These are phyloP conservation scores for Echeveria elegans DNA, from an alignment of 164 flowering plant genomes.

Conservation along the genomic window DNA sequence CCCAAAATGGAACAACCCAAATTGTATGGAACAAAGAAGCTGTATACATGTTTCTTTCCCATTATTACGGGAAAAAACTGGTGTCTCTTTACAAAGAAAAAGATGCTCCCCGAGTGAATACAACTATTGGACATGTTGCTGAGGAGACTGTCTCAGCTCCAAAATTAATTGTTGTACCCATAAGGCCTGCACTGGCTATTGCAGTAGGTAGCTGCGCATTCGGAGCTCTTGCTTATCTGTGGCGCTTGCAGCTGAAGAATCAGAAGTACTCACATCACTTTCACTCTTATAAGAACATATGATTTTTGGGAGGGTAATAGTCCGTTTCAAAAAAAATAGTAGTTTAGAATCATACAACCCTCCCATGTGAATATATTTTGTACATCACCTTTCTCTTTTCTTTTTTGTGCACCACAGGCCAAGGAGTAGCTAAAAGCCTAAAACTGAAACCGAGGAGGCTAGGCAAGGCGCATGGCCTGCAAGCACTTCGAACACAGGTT, in stretches of 20 bases:
- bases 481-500: not conserved
- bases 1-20: not conserved
- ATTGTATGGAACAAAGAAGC: constrained; percentile 13
- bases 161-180: not conserved
- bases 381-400: not conserved
- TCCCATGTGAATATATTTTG: not conserved
- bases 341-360: not conserved
- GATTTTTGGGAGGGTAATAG: constrained; percentile 46
- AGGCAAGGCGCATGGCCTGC: not conserved
- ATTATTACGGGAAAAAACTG: not conserved
- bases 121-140: not conserved
- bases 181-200: constrained; percentile 88
- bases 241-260: constrained; percentile 95
- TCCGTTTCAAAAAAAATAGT: constrained; percentile 3
- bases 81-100: not conserved
- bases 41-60: not conserved
- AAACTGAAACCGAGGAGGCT: not conserved
- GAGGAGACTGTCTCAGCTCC: not conserved
- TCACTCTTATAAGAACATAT: constrained; percentile 42
- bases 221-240: constrained; percentile 88
- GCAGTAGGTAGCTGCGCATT: constrained; percentile 91
- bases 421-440: not conserved
- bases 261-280: constrained; percentile 75
- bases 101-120: not conserved
- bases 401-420: not conserved